Evolutionary conservation across 2,329 filamentous ascomycete species (phyloP), one percentile per base, ranked within the genome.

Genomic region (Fusarium zealandicum): DNA sequence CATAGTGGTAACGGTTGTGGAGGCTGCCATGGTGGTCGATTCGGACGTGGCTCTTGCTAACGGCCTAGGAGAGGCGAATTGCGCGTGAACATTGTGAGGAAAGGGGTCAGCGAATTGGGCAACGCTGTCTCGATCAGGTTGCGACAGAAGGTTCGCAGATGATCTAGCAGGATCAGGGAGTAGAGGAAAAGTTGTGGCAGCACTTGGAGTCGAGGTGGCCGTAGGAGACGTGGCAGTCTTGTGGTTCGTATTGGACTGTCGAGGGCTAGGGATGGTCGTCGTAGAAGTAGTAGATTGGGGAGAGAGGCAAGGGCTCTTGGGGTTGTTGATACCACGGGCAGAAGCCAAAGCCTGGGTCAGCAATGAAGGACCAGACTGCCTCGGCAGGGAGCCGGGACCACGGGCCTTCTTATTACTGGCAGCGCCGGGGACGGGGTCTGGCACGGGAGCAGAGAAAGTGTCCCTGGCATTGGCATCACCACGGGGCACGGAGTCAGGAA

Each of bases 311-410:
- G 46, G 16, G 64, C 51, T 31, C 25, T 63, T 62, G 45, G 51
- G 20, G 41, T 56, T 63, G 31, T 61, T 64, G 32, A 83, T 82
- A 67, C 81, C 82, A 67, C 82, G 80, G 68, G 82, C 82, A 72
- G 81, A 82, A 69, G 82, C 82, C 70, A 85, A 75, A 69, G 82
- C 82, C 72, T 84, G 80, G 55, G 80, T 79, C 72, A 85, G 76
- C 65, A 85, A 70, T 53, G 82, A 85, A 63, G 81, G 79, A 59
- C 81, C 81, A 68, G 73, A 74, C 65, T 78, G 75, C 69, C 75
- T 75, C 61, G 76, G 73, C 61, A 72, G 68, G 60, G 72, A 67
- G 57, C 66, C 52, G 49, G 61, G 57, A 63, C 72, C 73, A 67
- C 77, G 73, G 57, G 76, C 62, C 73, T 79, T 82, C 76, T 80